Evolutionary conservation across 805 yeast species (phyloP).

Genomic region (Starmerella gropengiesseri): DNA sequence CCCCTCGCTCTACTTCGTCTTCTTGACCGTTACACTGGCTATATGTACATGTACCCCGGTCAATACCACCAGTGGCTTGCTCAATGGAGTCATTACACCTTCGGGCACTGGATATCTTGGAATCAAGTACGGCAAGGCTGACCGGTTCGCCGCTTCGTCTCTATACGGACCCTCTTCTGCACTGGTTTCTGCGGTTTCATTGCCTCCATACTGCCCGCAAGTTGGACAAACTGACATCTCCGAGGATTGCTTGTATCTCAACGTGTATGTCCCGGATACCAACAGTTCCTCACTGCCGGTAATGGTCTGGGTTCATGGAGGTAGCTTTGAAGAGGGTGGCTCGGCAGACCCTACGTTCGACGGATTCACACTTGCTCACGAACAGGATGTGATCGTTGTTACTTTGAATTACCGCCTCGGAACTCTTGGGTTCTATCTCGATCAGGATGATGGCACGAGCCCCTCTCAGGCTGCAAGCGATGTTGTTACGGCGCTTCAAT

Average conservation of each 20-base stretch:
- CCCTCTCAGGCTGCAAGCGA: constrained; percentile 3
- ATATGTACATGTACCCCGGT: not conserved
- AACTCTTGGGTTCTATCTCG: constrained; percentile 1
- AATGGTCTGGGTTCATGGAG: constrained; percentile 3
- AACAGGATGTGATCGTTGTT: constrained; percentile 2
- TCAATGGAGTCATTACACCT: not conserved
- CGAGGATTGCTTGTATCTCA: constrained; percentile 3
- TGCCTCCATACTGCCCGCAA: constrained; percentile 2
- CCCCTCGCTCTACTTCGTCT: too few species aligned
- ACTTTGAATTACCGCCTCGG: constrained; percentile 1
- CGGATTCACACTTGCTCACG: not conserved
- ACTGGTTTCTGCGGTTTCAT: not conserved
- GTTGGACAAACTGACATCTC: not conserved
- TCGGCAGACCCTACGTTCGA: constrained; percentile 4
- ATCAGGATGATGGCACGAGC: not conserved
- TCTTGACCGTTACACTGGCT: too few species aligned
- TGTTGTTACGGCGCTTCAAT: not conserved
- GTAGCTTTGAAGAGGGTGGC: constrained; percentile 4
- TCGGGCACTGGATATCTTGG: not conserved
- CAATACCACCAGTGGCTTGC: not conserved
- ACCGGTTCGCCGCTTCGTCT: not conserved
- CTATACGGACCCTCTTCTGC: not conserved
- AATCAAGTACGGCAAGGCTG: not conserved
- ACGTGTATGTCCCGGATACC: not conserved
- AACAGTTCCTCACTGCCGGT: not conserved